Evolutionary conservation across 1,284 basidiomycete genomes (phyloP).

Genomic region (Irpex sp.): DNA sequence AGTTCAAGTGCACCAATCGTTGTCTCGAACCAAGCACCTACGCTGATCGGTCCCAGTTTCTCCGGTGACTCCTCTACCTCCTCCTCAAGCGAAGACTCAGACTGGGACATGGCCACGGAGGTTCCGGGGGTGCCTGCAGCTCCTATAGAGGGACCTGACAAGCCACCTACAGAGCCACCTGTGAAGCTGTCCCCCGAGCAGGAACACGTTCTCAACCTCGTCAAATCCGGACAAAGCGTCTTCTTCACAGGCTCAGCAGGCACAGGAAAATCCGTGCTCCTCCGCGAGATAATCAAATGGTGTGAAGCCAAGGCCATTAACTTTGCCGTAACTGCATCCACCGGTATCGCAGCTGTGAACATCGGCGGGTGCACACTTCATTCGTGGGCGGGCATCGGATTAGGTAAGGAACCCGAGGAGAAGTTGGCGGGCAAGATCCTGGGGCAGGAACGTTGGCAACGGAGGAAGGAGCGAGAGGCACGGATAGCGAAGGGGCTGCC

Average conservation of each 20-base stretch:
- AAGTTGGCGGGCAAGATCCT: constrained; percentile 63
- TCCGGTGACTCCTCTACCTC: too few relatives aligned
- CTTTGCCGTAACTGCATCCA: constrained; percentile 61
- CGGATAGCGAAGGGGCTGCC: constrained; percentile 1
- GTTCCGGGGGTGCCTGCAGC: too few relatives aligned
- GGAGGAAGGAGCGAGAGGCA: constrained; percentile 38
- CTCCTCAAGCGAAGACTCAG: too few relatives aligned
- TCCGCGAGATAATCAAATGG: constrained; percentile 81
- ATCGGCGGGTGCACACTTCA: constrained; percentile 93
- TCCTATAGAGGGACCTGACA: background rate
- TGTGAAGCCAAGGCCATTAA: constrained; percentile 11
- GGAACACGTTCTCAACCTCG: constrained; percentile 47
- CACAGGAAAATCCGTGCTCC: constrained; percentile 90
- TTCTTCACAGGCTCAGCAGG: constrained; percentile 78
- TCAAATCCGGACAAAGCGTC: constrained; percentile 54
- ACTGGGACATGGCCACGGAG: too few relatives aligned
- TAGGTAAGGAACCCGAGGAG: constrained; percentile 68
- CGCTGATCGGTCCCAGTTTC: too few relatives aligned
- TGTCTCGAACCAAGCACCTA: too few relatives aligned
- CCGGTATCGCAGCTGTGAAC: constrained; percentile 91
- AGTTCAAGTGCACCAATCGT: too few relatives aligned
- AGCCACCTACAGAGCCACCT: background rate
- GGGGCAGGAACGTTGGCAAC: constrained; percentile 25
- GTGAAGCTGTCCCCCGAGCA: constrained; percentile 46
- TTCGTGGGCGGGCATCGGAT: constrained; percentile 87